Evolutionary conservation across 768 basidiomycete genomes (phyloP), one percentile per base, ranked within the genome.

Genomic region (Podaxis sp.): DNA sequence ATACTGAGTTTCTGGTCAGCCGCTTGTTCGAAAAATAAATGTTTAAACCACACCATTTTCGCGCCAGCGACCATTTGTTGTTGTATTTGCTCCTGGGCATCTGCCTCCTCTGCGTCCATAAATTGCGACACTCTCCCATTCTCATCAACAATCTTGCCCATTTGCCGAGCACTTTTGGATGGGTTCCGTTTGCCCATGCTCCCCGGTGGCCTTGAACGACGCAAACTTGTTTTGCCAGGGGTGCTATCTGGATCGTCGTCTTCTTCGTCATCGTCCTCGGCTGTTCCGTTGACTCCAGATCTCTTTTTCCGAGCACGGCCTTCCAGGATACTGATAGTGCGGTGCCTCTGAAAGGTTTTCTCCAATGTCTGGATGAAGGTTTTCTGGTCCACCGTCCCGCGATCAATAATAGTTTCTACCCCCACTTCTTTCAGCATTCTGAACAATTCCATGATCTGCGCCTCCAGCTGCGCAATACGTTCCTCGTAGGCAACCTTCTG

Each of bases 361-460:
- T 93, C 91, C 57, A 96, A 77, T 18, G 84, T 83, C 37, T 89
- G 82, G 5, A 97, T 87, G 42, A 98, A 81, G 16, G 86, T 80
- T 73, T 88, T 89, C 61, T 93, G 82, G 68, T 95, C 90, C 84
- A 94, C 85, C 6, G 78, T 82, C 46, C 82, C 82, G 25, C 76
- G 79, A 70, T 88, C 90, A 18, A 91, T 74, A 61, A 95, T 85
- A 62, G 81, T 83, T 59, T 91, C 89, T 38, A 93, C 82, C 13
- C 89, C 87, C 37, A 90, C 82, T 67, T 96, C 91, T 70, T 87
- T 91, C 57, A 98, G 78, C 93, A 97, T 96, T 65, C 89, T 82
- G 77, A 95, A 98, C 16, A 98, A 74, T 70, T 97, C 95, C 81
- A 91, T 85, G 62, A 96, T 95, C 77, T 97, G 92, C 11, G 88